These are phyloP conservation scores for Sugiyamaella pinicola DNA, from an alignment of 1,139 yeast genomes.

Conservation along the genomic window DNA sequence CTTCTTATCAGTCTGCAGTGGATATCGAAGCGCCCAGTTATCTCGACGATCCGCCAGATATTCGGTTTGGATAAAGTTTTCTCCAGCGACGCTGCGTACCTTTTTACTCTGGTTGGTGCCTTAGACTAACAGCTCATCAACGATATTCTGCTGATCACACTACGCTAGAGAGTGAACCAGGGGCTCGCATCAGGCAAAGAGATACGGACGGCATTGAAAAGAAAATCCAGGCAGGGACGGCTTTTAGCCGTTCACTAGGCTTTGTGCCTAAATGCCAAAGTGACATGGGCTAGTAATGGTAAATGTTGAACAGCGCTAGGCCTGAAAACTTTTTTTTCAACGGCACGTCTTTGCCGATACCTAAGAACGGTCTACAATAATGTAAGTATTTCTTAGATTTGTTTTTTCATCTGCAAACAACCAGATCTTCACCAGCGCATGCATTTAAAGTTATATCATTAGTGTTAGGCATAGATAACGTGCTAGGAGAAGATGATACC, in stretches of 20 bases:
- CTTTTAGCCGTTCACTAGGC: no score
- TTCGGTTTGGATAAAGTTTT: no score
- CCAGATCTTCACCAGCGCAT: not conserved
- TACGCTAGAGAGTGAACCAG: not conserved
- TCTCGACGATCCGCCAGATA: not conserved
- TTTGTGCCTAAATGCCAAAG: no score
- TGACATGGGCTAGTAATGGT: no score
- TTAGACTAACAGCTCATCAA: not conserved
- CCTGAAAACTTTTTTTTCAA: no score
- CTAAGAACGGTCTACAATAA: no score
- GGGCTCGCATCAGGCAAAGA: not conserved
- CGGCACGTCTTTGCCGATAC: no score
- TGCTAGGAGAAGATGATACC: not conserved
- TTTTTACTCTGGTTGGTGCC: no score
- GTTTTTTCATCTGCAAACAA: not conserved
- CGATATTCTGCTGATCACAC: not conserved
- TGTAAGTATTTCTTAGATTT: no score
- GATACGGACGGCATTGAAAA: no score
- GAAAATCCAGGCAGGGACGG: no score
- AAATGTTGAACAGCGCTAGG: no score
- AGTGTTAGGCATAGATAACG: not conserved
- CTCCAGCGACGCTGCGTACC: not conserved
- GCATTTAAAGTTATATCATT: not conserved
- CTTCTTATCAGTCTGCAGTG: slow-evolving; percentile 6
- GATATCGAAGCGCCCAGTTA: not conserved